phyloP scores from a whole-genome alignment of 1,284 basidiomycete species.

The Cryptococcus hybrid region DNA sequence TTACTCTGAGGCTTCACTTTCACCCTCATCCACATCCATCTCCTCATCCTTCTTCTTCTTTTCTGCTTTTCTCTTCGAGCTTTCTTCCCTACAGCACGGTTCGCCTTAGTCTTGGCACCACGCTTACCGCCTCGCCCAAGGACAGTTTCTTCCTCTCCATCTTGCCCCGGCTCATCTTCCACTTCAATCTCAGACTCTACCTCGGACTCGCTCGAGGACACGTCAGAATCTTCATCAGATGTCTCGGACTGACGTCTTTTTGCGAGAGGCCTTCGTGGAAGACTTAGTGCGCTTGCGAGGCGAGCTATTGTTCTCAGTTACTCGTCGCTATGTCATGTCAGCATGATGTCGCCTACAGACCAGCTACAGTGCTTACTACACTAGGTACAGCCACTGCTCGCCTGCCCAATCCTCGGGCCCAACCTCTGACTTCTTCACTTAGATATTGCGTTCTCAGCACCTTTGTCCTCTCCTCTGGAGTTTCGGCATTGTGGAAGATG shows the following conservation, averaged over 20 bases:
- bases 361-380: constrained; percentile 10
- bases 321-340: constrained; percentile 4
- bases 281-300: constrained; percentile 14
- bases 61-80: constrained; percentile 9
- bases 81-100: constrained; percentile 28
- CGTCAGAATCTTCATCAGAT: constrained; percentile 24
- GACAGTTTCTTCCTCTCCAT: constrained; percentile 22
- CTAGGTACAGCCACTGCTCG: constrained; percentile 9
- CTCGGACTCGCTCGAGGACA: background rate
- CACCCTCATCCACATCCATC: background rate
- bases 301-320: constrained; percentile 4
- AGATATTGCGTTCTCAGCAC: constrained; percentile 32
- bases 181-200: constrained; percentile 11
- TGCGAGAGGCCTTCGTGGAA: constrained; percentile 2
- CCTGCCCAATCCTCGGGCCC: constrained; percentile 25
- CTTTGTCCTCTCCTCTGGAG: constrained; percentile 21
- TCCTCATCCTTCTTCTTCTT: constrained; percentile 1
- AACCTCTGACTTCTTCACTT: constrained; percentile 24
- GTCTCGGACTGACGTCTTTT: constrained; percentile 11
- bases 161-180: constrained; percentile 15
- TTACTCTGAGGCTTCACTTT: background rate
- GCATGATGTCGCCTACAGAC: background rate
- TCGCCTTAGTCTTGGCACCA: constrained; percentile 45
- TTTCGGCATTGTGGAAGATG: constrained; percentile 59
- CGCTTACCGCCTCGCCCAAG: constrained; percentile 41